Evolutionary conservation across 2,329 filamentous ascomycete species (phyloP), one percentile per base, ranked within the genome.

Genomic region (Cladosporium velox): DNA sequence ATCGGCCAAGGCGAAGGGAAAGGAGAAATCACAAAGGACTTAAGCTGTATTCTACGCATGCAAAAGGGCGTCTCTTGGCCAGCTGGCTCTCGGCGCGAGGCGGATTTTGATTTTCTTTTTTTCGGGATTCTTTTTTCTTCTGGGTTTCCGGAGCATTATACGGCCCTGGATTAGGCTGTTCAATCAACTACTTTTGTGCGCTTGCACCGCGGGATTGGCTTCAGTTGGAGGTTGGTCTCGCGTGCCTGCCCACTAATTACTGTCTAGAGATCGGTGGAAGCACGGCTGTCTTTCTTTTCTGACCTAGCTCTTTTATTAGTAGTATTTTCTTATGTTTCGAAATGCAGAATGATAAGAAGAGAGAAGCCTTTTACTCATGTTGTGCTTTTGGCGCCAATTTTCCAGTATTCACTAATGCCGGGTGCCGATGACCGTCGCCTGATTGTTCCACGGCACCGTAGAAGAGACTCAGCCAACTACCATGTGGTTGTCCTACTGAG

Each of bases 41-140:
- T 30, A 32, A 55, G 52, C 52, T 55, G 52, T 55, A 55, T 55
- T 55, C 57, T 59, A 44, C 26, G 24, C 57, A 59, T 44, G 28
- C 44, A 35, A 32, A 24, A 28, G 21, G 59, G 41, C 59, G 44
- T 26, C 26, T 26, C 47, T 41, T 60, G 18, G 30, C 35, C 35
- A 41, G 57, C 57, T 59, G 57, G 57, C 57, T 59, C 35, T 59
- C 38, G 57, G 57, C 35, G 35, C 41, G 26, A 59, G 57, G 57
- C 57, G 57, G 28, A 28, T 59, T 38, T 24, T 21, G 24, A 44
- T 24, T 24, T 47, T 32, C 32, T 12, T 18, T 34, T 21, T 34
- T 21, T 12, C 7, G 28, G 52, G 14, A 10, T 12, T 12, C 30
- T 21, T 12, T 30, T 32, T 35, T 57, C 34, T 35, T 35, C 52